Conservation (phyloP, 495 filamentous ascomycete genomes). For the Cercophora samala region DNA sequence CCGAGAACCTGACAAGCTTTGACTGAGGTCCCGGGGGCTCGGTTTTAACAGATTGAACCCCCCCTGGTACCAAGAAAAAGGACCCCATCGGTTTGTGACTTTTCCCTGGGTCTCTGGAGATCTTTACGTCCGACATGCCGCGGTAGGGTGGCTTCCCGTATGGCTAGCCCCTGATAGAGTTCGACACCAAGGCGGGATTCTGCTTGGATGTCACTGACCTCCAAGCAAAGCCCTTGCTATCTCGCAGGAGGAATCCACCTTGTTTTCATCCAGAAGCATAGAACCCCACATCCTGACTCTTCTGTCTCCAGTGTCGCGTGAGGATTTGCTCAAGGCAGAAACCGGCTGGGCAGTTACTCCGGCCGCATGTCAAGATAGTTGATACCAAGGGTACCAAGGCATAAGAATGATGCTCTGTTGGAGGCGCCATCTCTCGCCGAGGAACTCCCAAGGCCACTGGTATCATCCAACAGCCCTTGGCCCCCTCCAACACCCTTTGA, state of each 20-base stretch:
- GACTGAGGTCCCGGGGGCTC: not conserved
- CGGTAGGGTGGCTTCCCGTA: conserved; percentile 1
- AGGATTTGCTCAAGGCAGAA: not conserved
- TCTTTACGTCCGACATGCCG: not conserved
- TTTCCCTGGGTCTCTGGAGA: not conserved
- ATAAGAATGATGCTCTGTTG: not conserved
- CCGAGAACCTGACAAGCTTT: conserved; percentile 1
- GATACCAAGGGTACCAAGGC: not conserved
- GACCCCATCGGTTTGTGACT: not conserved
- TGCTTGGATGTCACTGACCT: conserved; percentile 3
- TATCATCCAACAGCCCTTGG: not conserved
- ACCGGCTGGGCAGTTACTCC: not conserved
- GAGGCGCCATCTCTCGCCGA: not conserved
- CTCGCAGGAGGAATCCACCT: not conserved
- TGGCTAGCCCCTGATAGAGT: conserved; percentile 12
- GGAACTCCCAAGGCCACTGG: not conserved
- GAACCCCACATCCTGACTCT: conserved; percentile 3
- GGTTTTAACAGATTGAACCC: not conserved
- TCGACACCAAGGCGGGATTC: conserved; percentile 9
- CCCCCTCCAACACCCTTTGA: not conserved
- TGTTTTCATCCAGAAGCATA: not conserved
- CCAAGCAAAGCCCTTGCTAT: conserved; percentile 3
- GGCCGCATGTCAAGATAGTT: not conserved
- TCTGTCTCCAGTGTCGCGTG: not conserved
- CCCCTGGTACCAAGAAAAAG: not conserved